A percentile compares a stretch with the other conserved stretches of the same genome.
Evolutionary conservation across 1,139 yeast genomes (phyloP).

Genomic region (Candida albicans): DNA sequence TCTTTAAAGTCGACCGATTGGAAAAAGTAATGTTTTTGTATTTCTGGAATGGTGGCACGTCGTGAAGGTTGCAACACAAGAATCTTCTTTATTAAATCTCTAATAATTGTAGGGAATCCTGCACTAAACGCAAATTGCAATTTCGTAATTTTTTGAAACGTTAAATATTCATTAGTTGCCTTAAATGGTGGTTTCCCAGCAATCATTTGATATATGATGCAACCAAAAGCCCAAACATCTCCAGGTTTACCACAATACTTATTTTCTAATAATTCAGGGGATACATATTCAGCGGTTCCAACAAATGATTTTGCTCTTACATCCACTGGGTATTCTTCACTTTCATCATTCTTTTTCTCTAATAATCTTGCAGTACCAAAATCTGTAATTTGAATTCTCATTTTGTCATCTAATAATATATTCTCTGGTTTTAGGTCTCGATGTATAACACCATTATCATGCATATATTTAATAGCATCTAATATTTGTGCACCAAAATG

Average conservation of each 20-base stretch:
- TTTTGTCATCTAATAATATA: slow-evolving; percentile 61
- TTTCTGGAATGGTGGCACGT: slow-evolving; percentile 38
- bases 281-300: slow-evolving; percentile 82
- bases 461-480: slow-evolving; percentile 69
- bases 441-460: slow-evolving; percentile 75
- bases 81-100: slow-evolving; percentile 48
- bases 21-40: slow-evolving; percentile 68
- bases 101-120: slow-evolving; percentile 47
- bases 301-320: slow-evolving; percentile 70
- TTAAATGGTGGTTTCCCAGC: slow-evolving; percentile 81
- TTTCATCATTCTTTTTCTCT: slow-evolving; percentile 42
- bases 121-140: slow-evolving; percentile 67
- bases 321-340: slow-evolving; percentile 46
- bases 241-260: slow-evolving; percentile 75
- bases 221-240: slow-evolving; percentile 82
- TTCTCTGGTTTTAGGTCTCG: slow-evolving; percentile 81
- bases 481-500: slow-evolving; percentile 67
- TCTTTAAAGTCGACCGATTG: slow-evolving; percentile 64
- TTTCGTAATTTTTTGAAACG: slow-evolving; percentile 52
- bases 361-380: slow-evolving; percentile 76
- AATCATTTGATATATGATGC: slow-evolving; percentile 72
- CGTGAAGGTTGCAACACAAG: slow-evolving; percentile 46
- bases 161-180: slow-evolving; percentile 71
- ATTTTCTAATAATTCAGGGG: slow-evolving; percentile 69
- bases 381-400: slow-evolving; percentile 73